Percentiles rank a stretch among this genome's conserved stretches.
Conservation (phyloP, 805 yeast genomes). For the Gaillardinia entomophila region DNA sequence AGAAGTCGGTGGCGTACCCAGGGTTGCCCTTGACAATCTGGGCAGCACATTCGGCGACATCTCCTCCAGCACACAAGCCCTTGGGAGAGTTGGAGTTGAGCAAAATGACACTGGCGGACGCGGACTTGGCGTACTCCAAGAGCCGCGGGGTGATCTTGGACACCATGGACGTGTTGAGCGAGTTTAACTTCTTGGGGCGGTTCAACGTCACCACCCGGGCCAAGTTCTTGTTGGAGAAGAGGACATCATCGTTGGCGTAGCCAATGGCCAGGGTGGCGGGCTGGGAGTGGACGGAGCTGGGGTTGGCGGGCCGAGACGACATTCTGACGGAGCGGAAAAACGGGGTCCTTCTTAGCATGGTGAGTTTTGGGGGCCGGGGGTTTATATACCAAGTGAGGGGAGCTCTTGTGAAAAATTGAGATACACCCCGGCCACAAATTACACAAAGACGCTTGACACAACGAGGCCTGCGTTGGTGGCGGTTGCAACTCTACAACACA, state of each 20-base stretch:
- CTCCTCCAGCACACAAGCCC: slow-evolving; percentile 96
- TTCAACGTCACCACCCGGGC: slow-evolving; percentile 73
- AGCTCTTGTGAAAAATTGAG: neutral
- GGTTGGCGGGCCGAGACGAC: neutral
- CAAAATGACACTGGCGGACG: slow-evolving; percentile 57
- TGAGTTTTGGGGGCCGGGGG: neutral
- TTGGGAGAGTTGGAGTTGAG: slow-evolving; percentile 60
- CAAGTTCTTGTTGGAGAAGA: slow-evolving; percentile 55
- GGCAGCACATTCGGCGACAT: slow-evolving; percentile 74
- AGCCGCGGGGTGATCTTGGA: slow-evolving; percentile 65
- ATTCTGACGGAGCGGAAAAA: neutral
- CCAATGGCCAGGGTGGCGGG: slow-evolving; percentile 5
- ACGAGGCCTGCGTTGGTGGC: too few species aligned
- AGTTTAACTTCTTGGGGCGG: slow-evolving; percentile 79
- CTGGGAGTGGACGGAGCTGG: neutral
- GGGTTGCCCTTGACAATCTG: slow-evolving; percentile 45
- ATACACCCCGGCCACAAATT: too few species aligned
- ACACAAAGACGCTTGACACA: too few species aligned
- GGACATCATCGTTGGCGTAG: slow-evolving; percentile 47
- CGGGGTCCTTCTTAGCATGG: neutral
- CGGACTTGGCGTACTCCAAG: slow-evolving; percentile 68
- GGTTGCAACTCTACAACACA: too few species aligned
- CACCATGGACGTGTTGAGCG: slow-evolving; percentile 75
- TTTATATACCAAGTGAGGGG: neutral
- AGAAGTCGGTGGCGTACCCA: slow-evolving; percentile 54